A percentile compares a stretch with the other conserved stretches of the same genome.
These are phyloP conservation scores for Teratosphaeria viscida DNA, from an alignment of 2,329 filamentous ascomycete species.

Conservation along the genomic window DNA sequence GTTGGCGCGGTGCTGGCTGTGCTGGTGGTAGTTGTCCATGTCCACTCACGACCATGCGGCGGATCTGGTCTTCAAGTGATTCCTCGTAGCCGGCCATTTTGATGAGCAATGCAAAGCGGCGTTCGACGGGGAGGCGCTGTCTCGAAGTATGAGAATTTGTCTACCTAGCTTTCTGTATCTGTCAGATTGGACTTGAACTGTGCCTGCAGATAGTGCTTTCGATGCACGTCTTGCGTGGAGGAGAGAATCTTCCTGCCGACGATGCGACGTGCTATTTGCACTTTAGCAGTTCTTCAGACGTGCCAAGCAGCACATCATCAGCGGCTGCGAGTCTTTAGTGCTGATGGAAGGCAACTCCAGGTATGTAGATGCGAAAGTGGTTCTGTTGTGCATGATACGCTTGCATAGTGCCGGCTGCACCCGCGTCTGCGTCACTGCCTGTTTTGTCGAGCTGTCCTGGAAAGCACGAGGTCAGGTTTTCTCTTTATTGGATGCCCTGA, in stretches of 20 bases:
- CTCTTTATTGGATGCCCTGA: not conserved
- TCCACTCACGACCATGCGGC: not conserved
- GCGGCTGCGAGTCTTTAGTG: not conserved
- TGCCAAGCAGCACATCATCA: not conserved
- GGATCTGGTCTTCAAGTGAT: not conserved
- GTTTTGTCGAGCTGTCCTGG: not conserved
- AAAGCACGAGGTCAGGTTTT: not conserved
- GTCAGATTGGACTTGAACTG: not conserved
- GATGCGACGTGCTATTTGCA: not conserved
- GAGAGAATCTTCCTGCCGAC: not conserved
- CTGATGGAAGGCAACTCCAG: not conserved
- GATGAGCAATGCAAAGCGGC: not conserved
- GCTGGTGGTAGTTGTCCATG: not conserved
- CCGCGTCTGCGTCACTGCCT: not conserved
- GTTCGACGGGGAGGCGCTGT: not conserved
- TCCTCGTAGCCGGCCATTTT: not conserved
- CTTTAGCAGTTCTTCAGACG: not conserved
- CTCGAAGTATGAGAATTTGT: not conserved
- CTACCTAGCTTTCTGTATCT: not conserved
- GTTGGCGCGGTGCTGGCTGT: not conserved
- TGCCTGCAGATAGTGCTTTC: not conserved
- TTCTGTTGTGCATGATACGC: not conserved
- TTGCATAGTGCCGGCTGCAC: not conserved
- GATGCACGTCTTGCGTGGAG: not conserved
- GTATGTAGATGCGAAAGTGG: not conserved